Evolutionary conservation across 169 alveolate species (phyloP).

Genomic region (Eimeria praecox): DNA sequence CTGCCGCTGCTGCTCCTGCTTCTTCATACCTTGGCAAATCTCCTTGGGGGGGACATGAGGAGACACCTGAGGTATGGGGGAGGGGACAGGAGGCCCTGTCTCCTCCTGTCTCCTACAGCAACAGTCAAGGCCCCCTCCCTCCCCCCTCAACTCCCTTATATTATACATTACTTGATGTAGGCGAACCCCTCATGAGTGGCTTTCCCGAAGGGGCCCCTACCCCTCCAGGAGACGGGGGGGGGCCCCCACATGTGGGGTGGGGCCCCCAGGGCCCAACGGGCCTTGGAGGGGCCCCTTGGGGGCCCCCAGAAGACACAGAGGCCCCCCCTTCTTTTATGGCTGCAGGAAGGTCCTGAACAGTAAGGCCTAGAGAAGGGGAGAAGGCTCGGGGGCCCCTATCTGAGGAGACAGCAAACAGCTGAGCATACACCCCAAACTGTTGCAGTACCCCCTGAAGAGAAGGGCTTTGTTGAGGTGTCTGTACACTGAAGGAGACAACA

Average conservation of each 20-base stretch:
- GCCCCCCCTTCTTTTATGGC: not conserved
- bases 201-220: not conserved
- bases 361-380: not conserved
- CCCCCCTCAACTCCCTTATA: constrained; percentile 16
- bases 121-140: not conserved
- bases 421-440: too few relatives aligned
- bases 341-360: not conserved
- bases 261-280: not conserved
- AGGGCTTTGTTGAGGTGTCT: not conserved
- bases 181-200: constrained; percentile 43
- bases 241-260: not conserved
- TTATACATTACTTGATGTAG: not conserved
- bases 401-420: too few relatives aligned
- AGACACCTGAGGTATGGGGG: constrained; percentile 1
- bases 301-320: not conserved
- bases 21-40: not conserved
- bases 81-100: not conserved
- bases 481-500: not conserved
- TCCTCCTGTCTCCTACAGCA: not conserved
- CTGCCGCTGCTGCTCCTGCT: constrained; percentile 7
- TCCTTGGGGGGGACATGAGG: not conserved
- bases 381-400: not conserved
- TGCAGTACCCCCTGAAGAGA: too few relatives aligned
- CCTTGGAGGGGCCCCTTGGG: not conserved
- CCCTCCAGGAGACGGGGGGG: not conserved